phyloP scores from a whole-genome alignment of 2,329 filamentous ascomycete species.

The Epichloe sp. region DNA sequence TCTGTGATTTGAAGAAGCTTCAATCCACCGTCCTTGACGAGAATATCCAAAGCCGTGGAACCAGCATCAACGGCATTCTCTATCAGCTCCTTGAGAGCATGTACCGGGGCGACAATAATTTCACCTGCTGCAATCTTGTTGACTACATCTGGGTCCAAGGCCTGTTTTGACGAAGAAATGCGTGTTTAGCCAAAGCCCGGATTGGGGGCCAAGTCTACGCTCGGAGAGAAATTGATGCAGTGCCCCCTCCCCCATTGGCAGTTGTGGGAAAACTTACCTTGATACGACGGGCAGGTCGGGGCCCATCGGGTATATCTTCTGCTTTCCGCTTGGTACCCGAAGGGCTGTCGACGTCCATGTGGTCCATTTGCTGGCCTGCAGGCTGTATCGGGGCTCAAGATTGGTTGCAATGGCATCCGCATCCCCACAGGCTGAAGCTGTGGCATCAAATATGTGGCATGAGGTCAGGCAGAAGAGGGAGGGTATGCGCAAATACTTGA shows the following conservation, averaged over 20 bases:
- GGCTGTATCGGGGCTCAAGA: no score
- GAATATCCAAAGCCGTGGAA: constrained; percentile 75
- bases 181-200: background rate
- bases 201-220: background rate
- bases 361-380: constrained; percentile 13
- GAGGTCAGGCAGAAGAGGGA: background rate
- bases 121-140: constrained; percentile 98
- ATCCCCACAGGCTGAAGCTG: background rate
- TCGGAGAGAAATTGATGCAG: no score
- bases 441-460: background rate
- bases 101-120: constrained; percentile 93
- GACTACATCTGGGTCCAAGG: constrained; percentile 81
- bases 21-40: constrained; percentile 88
- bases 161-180: constrained; percentile 30
- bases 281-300: constrained; percentile 33
- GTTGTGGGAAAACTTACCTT: constrained; percentile 21
- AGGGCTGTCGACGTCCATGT: constrained; percentile 30
- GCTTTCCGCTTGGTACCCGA: constrained; percentile 38
- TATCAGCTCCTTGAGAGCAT: constrained; percentile 90
- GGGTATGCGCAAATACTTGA: background rate
- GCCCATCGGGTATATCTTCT: constrained; percentile 22
- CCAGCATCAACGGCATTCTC: constrained; percentile 98
- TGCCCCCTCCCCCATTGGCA: no score
- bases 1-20: constrained; percentile 95
- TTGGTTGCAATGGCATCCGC: background rate